phyloP scores from a whole-genome alignment of 768 basidiomycete genomes.

The Myochromella boudieri region DNA sequence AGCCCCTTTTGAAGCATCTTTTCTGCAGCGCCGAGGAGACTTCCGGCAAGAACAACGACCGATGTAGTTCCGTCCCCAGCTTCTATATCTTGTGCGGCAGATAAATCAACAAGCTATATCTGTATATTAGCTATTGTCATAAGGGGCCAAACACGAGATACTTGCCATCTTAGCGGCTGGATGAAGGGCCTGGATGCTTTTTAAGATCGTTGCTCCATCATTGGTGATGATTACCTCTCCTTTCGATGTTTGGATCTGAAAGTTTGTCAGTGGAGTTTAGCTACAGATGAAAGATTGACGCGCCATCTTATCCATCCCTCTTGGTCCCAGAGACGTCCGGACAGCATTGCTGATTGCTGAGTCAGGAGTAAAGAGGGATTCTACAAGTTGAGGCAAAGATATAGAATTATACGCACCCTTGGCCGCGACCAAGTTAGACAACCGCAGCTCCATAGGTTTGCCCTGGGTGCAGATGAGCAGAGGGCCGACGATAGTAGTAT shows the following conservation, averaged over 20 bases:
- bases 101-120: conserved; percentile 97
- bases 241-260: conserved; percentile 93
- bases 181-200: conserved; percentile 93
- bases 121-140: conserved; percentile 14
- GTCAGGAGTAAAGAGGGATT: conserved; percentile 2
- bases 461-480: conserved; percentile 56
- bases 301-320: conserved; percentile 99
- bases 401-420: conserved; percentile 60
- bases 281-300: conserved; percentile 18
- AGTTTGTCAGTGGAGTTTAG: conserved; percentile 7
- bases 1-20: conserved; percentile 97
- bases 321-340: conserved; percentile 91
- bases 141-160: conserved; percentile 8
- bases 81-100: conserved; percentile 96
- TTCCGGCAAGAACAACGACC: conserved; percentile 95
- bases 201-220: conserved; percentile 97
- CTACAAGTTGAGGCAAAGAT: background rate
- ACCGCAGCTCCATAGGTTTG: conserved; percentile 96
- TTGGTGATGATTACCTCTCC: conserved; percentile 98
- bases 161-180: conserved; percentile 97
- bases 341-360: conserved; percentile 97
- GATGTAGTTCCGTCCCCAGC: conserved; percentile 98
- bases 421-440: conserved; percentile 97
- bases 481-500: conserved; percentile 8
- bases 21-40: conserved; percentile 90